Evolutionary conservation across 495 filamentous ascomycete genomes (phyloP).

Genomic region (Haplographium delicatum): DNA sequence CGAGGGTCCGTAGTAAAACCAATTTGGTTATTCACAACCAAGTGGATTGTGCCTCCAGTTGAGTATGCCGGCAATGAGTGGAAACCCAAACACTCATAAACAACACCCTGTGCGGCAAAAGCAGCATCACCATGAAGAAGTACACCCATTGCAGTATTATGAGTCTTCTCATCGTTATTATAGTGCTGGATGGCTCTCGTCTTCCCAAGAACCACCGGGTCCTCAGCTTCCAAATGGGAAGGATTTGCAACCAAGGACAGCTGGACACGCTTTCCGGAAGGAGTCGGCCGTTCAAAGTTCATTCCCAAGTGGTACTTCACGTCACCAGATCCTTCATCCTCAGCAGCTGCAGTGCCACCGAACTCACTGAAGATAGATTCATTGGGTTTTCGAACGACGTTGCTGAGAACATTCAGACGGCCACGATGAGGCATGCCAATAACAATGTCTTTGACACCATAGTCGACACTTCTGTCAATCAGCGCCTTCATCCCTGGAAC

Average conservation of each 20-base stretch:
- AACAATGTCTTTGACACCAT: constrained; percentile 96
- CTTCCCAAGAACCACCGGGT: constrained; percentile 96
- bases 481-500: constrained; percentile 99
- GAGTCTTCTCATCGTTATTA: constrained; percentile 89
- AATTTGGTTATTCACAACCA: constrained; percentile 99
- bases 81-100: constrained; percentile 98
- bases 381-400: constrained; percentile 97
- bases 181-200: constrained; percentile 97
- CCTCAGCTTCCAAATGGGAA: constrained; percentile 96
- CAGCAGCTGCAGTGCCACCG: constrained; percentile 77
- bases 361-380: constrained; percentile 99
- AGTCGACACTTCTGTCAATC: constrained; percentile 96
- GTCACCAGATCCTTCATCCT: constrained; percentile 95
- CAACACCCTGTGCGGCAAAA: constrained; percentile 91
- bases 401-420: constrained; percentile 94
- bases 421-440: constrained; percentile 99
- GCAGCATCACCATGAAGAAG: constrained; percentile 95
- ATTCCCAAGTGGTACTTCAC: constrained; percentile 99
- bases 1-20: constrained; percentile 99
- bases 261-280: constrained; percentile 97
- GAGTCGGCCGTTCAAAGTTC: constrained; percentile 98
- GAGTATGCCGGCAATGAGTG: constrained; percentile 91
- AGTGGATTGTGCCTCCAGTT: constrained; percentile 93
- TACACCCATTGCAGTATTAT: constrained; percentile 88
- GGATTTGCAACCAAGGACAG: constrained; percentile 97